These are phyloP conservation scores for Kuraishia piskuri DNA, from an alignment of 805 yeast species.

Conservation along the genomic window DNA sequence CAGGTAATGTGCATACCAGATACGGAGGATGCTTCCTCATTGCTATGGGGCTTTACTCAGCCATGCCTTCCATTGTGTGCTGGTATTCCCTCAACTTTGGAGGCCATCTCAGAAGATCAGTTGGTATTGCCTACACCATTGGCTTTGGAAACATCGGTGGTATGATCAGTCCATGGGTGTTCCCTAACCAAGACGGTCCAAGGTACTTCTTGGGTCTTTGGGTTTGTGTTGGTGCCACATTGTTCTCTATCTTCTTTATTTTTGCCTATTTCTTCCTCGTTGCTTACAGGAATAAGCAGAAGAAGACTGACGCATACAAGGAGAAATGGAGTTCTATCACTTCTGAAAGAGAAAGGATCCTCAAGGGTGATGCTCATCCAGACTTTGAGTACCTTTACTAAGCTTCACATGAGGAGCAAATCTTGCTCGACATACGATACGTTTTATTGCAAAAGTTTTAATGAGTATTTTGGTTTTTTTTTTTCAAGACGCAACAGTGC, in stretches of 20 bases:
- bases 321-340: slow-evolving; percentile 18
- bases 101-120: slow-evolving; percentile 51
- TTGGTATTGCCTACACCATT: slow-evolving; percentile 43
- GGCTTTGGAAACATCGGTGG: slow-evolving; percentile 75
- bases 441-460: background rate
- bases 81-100: slow-evolving; percentile 57
- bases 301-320: slow-evolving; percentile 21
- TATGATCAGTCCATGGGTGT: slow-evolving; percentile 52
- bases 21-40: slow-evolving; percentile 59
- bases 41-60: slow-evolving; percentile 50
- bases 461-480: background rate
- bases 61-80: slow-evolving; percentile 64
- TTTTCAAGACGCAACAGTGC: background rate
- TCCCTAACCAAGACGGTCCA: slow-evolving; percentile 50
- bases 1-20: slow-evolving; percentile 32
- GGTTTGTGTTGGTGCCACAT: slow-evolving; percentile 38
- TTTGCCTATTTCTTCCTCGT: slow-evolving; percentile 23
- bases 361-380: slow-evolving; percentile 31
- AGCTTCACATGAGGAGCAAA: too few species aligned
- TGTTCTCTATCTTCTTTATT: slow-evolving; percentile 29
- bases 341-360: slow-evolving; percentile 18
- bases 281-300: slow-evolving; percentile 24
- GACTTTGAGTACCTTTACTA: slow-evolving; percentile 37
- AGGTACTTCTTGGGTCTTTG: slow-evolving; percentile 45
- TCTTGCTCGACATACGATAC: background rate